Evolutionary conservation across 805 yeast species (phyloP), one percentile per base, ranked within the genome.

Genomic region (Dipodascopsis uninucleata): DNA sequence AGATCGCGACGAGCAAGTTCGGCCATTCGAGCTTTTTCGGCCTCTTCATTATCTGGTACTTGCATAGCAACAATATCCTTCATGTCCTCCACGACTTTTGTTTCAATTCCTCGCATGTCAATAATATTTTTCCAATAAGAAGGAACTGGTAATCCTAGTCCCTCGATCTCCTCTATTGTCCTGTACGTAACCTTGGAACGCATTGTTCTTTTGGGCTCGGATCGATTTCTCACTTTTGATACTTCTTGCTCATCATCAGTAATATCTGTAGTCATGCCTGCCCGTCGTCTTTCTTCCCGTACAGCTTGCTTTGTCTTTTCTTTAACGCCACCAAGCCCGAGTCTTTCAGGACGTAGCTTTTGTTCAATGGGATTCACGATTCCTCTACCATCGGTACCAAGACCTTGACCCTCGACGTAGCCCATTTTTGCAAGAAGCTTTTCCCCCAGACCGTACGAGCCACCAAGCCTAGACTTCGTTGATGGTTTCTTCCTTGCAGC

Each of bases 361-460:
- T 85, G 82, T 49, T 85, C 82, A 5, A 90, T 79, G 0, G 97
- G 97, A n/a, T 73, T 77, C 0, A 74, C 72, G 1, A 87, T 86
- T 34, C 98, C 98, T 39, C 74, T 74, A 1, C 79, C 77, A 20
- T 71, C 62, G 4, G 68, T 68, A 1, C 98, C 98, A n/a, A 90
- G 71, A 0, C 97, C 97, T 57, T 75, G 70, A 0, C 98, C 97
- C 31, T 75, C 76, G 5, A 74, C 72, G 64, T 85, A 89, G 0
- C 98, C 98, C 97, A 90, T 89, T 51, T 79, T 75, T 49, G 78
- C 71, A 67, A 90, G 63, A 39, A 90, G 66, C 39, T 73, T 65
- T 2, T 95, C 95, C 28, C 97, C 97, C 29, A 87, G 77, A 5
- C 97, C 97, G 60, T 50, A 50, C 20, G 50, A 32, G 9, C n/a